phyloP scores from a whole-genome alignment of 2,329 filamentous ascomycete genomes.

The Penicillium sclerotiorum region DNA sequence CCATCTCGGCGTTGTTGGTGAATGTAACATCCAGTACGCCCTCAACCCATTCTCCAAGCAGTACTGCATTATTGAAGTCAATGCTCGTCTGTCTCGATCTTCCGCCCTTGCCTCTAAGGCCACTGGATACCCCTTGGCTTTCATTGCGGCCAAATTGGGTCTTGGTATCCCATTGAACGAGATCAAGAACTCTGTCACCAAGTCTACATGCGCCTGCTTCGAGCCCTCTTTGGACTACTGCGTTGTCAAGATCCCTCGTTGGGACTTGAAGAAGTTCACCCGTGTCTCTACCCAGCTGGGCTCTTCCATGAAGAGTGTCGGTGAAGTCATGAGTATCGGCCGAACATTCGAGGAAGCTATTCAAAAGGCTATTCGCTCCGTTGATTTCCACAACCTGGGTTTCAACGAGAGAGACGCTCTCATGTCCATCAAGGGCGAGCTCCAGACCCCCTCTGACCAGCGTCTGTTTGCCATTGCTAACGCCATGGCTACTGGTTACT shows the following conservation, averaged over 20 bases:
- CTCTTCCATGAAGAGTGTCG: slow-evolving; percentile 99
- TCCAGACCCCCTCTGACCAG: slow-evolving; percentile 97
- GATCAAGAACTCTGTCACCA: slow-evolving; percentile 93
- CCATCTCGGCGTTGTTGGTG: slow-evolving; percentile 93
- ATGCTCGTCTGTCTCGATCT: slow-evolving; percentile 91
- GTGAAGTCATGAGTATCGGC: slow-evolving; percentile 98
- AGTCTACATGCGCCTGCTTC: slow-evolving; percentile 95
- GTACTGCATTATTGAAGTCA: slow-evolving; percentile 99
- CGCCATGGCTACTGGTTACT: slow-evolving; percentile 92
- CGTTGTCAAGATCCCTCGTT: slow-evolving; percentile 97
- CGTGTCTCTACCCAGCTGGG: slow-evolving; percentile 93
- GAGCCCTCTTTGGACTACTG: slow-evolving; percentile 98
- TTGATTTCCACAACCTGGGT: slow-evolving; percentile 92
- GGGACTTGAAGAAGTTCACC: slow-evolving; percentile 99
- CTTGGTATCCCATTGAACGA: slow-evolving; percentile 94
- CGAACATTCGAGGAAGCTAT: slow-evolving; percentile 97
- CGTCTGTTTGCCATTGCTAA: slow-evolving; percentile 97
- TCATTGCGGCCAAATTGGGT: slow-evolving; percentile 95
- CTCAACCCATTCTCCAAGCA: slow-evolving; percentile 93
- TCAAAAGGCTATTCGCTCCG: slow-evolving; percentile 93
- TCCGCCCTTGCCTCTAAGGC: slow-evolving; percentile 96
- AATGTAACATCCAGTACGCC: slow-evolving; percentile 99
- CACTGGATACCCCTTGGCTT: slow-evolving; percentile 92
- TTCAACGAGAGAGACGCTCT: slow-evolving; percentile 90
- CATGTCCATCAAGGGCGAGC: slow-evolving; percentile 93